Evolutionary conservation across 2,329 filamentous ascomycete species (phyloP).

Genomic region (Dactylonectria estremocensis): DNA sequence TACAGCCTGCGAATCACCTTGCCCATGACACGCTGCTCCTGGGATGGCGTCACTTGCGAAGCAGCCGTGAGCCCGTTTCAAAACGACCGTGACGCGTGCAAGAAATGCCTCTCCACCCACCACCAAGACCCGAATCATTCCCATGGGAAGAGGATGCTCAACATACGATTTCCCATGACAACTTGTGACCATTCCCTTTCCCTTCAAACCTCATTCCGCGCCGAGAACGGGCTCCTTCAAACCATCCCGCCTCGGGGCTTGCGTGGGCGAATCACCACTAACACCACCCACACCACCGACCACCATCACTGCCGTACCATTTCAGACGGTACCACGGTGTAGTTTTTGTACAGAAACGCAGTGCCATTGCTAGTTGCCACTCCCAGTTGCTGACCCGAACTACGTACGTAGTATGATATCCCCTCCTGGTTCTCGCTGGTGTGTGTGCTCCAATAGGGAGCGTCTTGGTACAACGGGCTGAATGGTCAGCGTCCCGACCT

Average conservation of each 20-base stretch:
- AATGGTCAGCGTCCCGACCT: too few relatives aligned
- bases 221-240: slow-evolving; percentile 7
- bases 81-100: background rate
- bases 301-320: slow-evolving; percentile 13
- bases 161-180: background rate
- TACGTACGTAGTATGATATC: too few relatives aligned
- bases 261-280: background rate
- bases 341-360: background rate
- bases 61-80: background rate
- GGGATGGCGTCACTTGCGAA: slow-evolving; percentile 20
- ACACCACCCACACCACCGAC: slow-evolving; percentile 10
- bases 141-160: background rate
- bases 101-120: slow-evolving; percentile 13
- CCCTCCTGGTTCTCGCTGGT: too few relatives aligned
- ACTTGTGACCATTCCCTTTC: background rate
- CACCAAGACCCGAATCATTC: background rate
- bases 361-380: background rate
- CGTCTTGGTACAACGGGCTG: too few relatives aligned
- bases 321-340: background rate
- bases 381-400: too few relatives aligned
- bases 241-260: background rate
- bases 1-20: slow-evolving; percentile 10
- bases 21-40: slow-evolving; percentile 5
- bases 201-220: background rate
- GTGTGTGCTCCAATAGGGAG: too few relatives aligned